These are phyloP conservation scores for Aspergillus mulundensis DNA, from an alignment of 495 filamentous ascomycete genomes.

Conservation along the genomic window DNA sequence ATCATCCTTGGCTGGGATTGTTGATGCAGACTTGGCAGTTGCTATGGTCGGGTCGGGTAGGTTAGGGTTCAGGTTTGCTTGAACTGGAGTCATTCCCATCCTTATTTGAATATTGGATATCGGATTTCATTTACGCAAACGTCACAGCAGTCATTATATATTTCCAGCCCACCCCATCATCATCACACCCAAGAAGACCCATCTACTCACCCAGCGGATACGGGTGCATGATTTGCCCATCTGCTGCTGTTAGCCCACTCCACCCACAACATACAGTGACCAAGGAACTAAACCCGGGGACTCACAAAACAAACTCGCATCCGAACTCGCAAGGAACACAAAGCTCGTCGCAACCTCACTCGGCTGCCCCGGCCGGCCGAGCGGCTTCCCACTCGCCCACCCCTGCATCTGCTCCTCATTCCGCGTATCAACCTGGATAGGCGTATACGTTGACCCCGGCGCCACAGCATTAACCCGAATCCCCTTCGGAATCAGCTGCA, in stretches of 20 bases:
- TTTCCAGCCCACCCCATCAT: too few relatives aligned
- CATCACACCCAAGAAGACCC: too few relatives aligned
- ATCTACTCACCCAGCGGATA: conserved; percentile 39
- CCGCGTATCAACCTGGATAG: conserved; percentile 51
- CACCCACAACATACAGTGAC: neutral
- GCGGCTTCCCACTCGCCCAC: conserved; percentile 32
- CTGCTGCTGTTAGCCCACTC: conserved; percentile 6
- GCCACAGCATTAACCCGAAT: conserved; percentile 63
- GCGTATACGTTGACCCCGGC: conserved; percentile 57
- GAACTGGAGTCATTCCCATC: too few relatives aligned
- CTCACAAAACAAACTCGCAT: conserved; percentile 51
- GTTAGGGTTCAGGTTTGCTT: too few relatives aligned
- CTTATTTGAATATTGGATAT: too few relatives aligned
- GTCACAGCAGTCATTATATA: too few relatives aligned
- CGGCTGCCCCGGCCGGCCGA: conserved; percentile 55
- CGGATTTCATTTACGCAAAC: too few relatives aligned
- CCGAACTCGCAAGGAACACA: conserved; percentile 56
- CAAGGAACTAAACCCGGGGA: conserved; percentile 1
- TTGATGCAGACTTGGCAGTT: too few relatives aligned
- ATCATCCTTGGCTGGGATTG: too few relatives aligned
- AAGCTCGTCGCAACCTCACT: conserved; percentile 60
- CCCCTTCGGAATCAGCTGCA: conserved; percentile 52
- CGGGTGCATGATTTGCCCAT: conserved; percentile 52
- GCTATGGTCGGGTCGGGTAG: too few relatives aligned
- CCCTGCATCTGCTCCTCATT: conserved; percentile 49